Percentiles rank a stretch among this genome's conserved stretches.
phyloP scores from a whole-genome alignment of 2,329 filamentous ascomycete species.

The Xylariaceae sp. region DNA sequence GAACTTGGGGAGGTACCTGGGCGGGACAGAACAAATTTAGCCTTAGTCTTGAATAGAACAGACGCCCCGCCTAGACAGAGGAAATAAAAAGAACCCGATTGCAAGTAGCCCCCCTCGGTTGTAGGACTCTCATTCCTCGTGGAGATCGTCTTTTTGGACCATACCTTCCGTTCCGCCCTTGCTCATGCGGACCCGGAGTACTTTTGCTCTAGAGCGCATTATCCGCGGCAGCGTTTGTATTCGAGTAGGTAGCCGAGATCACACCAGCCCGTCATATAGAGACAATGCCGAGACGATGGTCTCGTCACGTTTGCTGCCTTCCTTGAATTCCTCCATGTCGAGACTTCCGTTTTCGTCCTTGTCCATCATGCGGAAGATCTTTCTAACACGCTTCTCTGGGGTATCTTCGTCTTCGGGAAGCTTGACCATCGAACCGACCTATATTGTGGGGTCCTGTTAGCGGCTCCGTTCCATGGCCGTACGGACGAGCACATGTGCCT shows the following conservation, averaged over 20 bases:
- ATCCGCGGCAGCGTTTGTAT: neutral
- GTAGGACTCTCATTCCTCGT: slow-evolving; percentile 10
- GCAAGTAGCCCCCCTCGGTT: slow-evolving; percentile 12
- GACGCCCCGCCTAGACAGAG: slow-evolving; percentile 13
- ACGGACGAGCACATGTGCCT: slow-evolving; percentile 25
- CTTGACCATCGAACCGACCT: slow-evolving; percentile 99
- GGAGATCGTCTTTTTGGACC: slow-evolving; percentile 3
- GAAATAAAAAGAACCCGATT: slow-evolving; percentile 16
- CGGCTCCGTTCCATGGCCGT: neutral
- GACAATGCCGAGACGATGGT: slow-evolving; percentile 97
- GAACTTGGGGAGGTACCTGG: slow-evolving; percentile 3
- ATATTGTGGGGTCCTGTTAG: slow-evolving; percentile 17
- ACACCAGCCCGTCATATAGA: slow-evolving; percentile 94
- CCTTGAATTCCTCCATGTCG: slow-evolving; percentile 98
- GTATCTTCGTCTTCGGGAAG: slow-evolving; percentile 98
- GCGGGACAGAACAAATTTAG: slow-evolving; percentile 14
- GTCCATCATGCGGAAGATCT: slow-evolving; percentile 99
- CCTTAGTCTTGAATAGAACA: slow-evolving; percentile 14
- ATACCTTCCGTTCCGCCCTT: slow-evolving; percentile 2
- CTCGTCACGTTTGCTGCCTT: slow-evolving; percentile 97
- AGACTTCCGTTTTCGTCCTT: slow-evolving; percentile 98
- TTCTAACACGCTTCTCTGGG: slow-evolving; percentile 94
- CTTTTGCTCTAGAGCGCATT: slow-evolving; percentile 12
- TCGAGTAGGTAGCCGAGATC: slow-evolving; percentile 15
- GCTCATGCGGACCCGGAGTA: slow-evolving; percentile 5